Conservation (phyloP, 106 monocot species). For the Alisma plantagoaquatica region DNA sequence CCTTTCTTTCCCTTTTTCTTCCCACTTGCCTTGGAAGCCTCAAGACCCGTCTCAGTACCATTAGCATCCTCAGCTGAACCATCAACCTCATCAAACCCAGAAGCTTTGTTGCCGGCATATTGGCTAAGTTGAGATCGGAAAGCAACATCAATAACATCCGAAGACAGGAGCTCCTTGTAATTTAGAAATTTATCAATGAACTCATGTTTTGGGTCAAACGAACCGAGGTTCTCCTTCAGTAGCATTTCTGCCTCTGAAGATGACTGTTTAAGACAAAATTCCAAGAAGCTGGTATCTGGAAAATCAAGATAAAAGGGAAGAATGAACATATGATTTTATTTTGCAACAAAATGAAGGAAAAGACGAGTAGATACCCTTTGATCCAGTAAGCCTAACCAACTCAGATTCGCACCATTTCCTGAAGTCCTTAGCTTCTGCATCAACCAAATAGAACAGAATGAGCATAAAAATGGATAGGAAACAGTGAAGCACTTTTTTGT, state of each 20-base stretch:
- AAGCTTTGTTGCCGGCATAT: background rate
- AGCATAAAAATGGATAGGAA: background rate
- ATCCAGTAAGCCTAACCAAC: conserved; percentile 63
- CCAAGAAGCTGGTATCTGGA: conserved; percentile 81
- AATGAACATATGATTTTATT: no score
- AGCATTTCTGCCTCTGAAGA: conserved; percentile 69
- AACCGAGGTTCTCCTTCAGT: conserved; percentile 68
- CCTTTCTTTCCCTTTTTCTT: conserved; percentile 95
- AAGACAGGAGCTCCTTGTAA: conserved; percentile 73
- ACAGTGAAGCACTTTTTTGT: no score
- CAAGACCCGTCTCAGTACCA: background rate
- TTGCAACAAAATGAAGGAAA: background rate
- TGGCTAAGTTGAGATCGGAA: conserved; percentile 25
- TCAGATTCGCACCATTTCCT: conserved; percentile 84
- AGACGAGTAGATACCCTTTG: conserved; percentile 42
- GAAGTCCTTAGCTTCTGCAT: conserved; percentile 94
- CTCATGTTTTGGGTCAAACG: conserved; percentile 50
- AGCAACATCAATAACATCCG: conserved; percentile 76
- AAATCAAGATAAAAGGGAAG: background rate
- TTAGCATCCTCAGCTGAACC: background rate
- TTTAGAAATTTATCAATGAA: conserved; percentile 94
- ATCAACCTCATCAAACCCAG: background rate
- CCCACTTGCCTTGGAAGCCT: conserved; percentile 25
- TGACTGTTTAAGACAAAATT: conserved; percentile 76
- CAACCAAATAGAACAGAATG: background rate